Conservation (phyloP, 2,329 filamentous ascomycete genomes). For the Penicillium polonicum region DNA sequence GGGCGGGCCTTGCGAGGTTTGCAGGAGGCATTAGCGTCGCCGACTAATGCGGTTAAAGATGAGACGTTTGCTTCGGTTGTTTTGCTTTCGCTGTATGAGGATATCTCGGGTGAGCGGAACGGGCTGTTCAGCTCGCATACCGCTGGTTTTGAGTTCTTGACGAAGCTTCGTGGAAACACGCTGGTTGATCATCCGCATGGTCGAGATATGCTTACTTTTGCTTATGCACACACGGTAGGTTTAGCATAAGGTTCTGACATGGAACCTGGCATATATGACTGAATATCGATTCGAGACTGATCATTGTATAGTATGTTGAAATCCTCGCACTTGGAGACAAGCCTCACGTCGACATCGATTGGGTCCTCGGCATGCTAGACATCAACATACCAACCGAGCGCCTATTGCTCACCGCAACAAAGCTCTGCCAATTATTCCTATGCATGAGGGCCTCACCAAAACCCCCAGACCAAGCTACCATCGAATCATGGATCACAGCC, state of each 20-base stretch:
- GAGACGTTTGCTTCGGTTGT: constrained; percentile 41
- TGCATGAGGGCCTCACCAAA: constrained; percentile 20
- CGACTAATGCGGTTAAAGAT: constrained; percentile 33
- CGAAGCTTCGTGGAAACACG: constrained; percentile 34
- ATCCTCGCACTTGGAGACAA: constrained; percentile 35
- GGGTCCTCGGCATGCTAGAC: constrained; percentile 28
- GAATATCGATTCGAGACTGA: constrained; percentile 1
- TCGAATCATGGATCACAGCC: constrained; percentile 27
- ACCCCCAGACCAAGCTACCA: constrained; percentile 15
- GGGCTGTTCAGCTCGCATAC: constrained; percentile 38
- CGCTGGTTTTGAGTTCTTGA: constrained; percentile 37
- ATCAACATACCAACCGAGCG: constrained; percentile 32
- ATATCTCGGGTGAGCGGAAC: constrained; percentile 39
- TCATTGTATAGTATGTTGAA: constrained; percentile 32
- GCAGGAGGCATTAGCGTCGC: constrained; percentile 30
- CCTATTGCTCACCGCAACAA: constrained; percentile 33
- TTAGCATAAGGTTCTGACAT: not conserved
- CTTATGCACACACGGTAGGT: constrained; percentile 38
- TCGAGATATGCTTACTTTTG: constrained; percentile 39
- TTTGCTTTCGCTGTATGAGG: constrained; percentile 40
- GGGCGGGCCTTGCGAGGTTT: constrained; percentile 34
- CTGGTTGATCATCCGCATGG: constrained; percentile 33
- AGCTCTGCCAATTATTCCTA: constrained; percentile 32
- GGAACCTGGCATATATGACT: not conserved
- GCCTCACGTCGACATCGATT: constrained; percentile 32